Evolutionary conservation across 768 basidiomycete genomes (phyloP), one percentile per base, ranked within the genome.

Genomic region (Lactarius tabidus): DNA sequence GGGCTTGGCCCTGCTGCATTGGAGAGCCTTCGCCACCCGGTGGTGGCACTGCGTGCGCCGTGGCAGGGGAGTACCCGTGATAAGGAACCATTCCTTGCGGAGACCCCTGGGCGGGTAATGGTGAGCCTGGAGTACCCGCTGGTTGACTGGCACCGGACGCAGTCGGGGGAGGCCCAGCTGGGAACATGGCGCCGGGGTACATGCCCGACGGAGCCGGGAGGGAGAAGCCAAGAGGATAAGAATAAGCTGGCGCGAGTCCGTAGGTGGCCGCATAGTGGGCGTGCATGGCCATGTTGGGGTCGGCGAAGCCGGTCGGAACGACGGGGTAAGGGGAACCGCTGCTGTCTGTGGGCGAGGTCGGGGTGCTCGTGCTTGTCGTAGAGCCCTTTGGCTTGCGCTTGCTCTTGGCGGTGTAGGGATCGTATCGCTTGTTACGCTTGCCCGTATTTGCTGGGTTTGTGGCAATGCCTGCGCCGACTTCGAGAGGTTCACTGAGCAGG

Each of bases 351-450:
- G 69, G 69, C 1, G 69, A 70, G 14, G 69, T 38, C 26, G 60
- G 67, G 9, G 61, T 36, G 33, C 63, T 64, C 33, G 58, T 38
- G 55, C 55, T 65, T 4, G 64, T n/a, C 8, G 36, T 53, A 8
- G 63, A 61, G 15, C 38, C 18, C n/a, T 65, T 70, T 29, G 63
- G 10, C 31, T 63, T 68, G 52, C 69, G 69, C 35, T 68, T 65
- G 3, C 60, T 28, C 36, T 64, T 71, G 14, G 69, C n/a, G 1
- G 60, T 51, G 59, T 77, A 77, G 1, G 76, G 76, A 17, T 75
- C 76, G 58, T 72, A 77, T 3, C 76, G 72, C 65, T 75, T 76
- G 28, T 36, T 60, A 10, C 75, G 75, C 66, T 74, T 75, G 48
- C 67, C 59, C 5, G 70, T 64, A 18, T 71, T 61, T 9, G 33